Percentiles rank a stretch among this genome's conserved stretches.
Evolutionary conservation across 2,329 filamentous ascomycete genomes (phyloP).

Genomic region (Fusarium foetens): DNA sequence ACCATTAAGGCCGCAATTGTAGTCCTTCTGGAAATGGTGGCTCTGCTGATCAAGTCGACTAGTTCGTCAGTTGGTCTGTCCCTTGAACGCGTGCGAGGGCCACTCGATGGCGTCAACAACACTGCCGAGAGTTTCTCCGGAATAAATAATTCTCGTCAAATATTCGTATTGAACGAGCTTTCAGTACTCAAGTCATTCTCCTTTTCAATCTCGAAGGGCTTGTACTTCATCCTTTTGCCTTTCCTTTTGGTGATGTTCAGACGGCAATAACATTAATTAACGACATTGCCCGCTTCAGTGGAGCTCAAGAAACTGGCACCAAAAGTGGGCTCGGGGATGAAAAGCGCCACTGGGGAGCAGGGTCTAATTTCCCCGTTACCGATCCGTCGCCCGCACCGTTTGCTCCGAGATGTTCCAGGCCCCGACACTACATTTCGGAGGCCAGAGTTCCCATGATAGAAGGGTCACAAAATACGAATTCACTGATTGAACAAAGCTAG

Average conservation of each 20-base stretch:
- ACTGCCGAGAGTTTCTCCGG: neutral
- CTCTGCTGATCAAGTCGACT: neutral
- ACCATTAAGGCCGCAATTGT: neutral
- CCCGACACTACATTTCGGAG: neutral
- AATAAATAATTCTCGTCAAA: too few species aligned
- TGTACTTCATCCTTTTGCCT: neutral
- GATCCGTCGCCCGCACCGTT: too few species aligned
- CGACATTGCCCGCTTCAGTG: neutral
- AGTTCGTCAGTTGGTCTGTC: neutral
- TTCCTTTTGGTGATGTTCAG: neutral
- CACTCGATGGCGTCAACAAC: neutral
- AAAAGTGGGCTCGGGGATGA: neutral
- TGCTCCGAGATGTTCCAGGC: neutral
- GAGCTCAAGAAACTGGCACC: neutral
- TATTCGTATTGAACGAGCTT: rapidly evolving
- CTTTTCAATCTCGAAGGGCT: neutral
- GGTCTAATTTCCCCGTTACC: too few species aligned
- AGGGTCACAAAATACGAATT: neutral
- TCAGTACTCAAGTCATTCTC: neutral
- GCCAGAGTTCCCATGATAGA: neutral
- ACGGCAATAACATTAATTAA: neutral
- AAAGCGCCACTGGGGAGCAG: too few species aligned
- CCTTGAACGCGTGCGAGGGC: neutral
- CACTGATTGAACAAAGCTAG: rapidly evolving
- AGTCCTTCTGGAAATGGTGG: neutral